phyloP scores from a whole-genome alignment of 441 rosid species.

The Eruca vesicaria region DNA sequence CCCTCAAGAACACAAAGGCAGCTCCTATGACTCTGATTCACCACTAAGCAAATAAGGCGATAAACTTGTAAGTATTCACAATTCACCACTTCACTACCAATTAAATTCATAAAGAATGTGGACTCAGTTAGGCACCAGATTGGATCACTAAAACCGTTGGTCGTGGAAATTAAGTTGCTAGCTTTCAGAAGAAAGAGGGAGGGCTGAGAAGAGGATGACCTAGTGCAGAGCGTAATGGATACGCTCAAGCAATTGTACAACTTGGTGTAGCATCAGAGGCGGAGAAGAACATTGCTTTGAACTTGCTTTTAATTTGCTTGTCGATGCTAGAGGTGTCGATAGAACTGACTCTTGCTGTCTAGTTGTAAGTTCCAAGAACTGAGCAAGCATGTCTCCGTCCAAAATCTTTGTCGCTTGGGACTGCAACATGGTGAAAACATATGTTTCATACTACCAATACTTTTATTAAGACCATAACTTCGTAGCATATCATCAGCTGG shows the following conservation, averaged over 20 bases:
- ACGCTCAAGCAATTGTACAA: conserved; percentile 94
- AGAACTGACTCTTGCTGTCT: conserved; percentile 79
- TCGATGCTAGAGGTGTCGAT: conserved; percentile 45
- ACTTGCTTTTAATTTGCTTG: conserved; percentile 46
- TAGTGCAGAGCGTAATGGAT: conserved; percentile 85
- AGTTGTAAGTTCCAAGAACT: conserved; percentile 94
- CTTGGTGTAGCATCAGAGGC: conserved; percentile 61
- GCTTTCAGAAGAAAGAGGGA: conserved; percentile 3
- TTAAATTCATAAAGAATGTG: neutral
- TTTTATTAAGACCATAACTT: conserved; percentile 48
- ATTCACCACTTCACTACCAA: neutral
- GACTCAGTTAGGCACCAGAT: conserved; percentile 14
- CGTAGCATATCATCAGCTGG: conserved; percentile 70
- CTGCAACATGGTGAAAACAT: conserved; percentile 43
- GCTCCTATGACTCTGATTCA: no score
- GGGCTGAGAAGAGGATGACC: conserved; percentile 9
- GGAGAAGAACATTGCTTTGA: conserved; percentile 41
- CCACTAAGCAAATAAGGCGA: neutral
- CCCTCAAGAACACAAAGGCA: conserved; percentile 18
- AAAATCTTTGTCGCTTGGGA: conserved; percentile 69
- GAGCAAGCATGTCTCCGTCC: conserved; percentile 93
- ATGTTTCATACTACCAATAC: conserved; percentile 24
- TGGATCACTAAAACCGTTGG: neutral
- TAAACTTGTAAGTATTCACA: neutral
- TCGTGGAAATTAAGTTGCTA: conserved; percentile 6